Evolutionary conservation across 805 yeast species (phyloP).

Genomic region (Saturnispora besseyi): DNA sequence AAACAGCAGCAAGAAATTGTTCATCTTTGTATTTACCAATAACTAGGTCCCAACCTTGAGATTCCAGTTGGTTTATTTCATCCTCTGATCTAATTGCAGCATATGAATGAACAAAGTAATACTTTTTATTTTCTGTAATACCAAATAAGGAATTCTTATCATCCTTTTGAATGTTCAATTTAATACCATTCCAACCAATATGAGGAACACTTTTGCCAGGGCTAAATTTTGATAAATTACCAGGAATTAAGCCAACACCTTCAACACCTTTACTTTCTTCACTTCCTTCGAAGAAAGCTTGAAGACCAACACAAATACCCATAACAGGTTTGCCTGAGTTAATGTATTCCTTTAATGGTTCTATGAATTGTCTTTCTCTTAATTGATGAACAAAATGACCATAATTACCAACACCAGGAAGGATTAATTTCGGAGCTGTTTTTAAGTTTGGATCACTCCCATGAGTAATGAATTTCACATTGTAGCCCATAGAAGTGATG

Average conservation of each 20-base stretch:
- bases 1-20: slow-evolving; percentile 72
- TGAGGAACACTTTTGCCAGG: slow-evolving; percentile 80
- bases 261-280: slow-evolving; percentile 54
- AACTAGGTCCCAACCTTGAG: slow-evolving; percentile 58
- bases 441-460: slow-evolving; percentile 43
- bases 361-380: slow-evolving; percentile 48
- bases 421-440: slow-evolving; percentile 49
- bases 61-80: slow-evolving; percentile 26
- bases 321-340: slow-evolving; percentile 74
- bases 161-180: slow-evolving; percentile 12
- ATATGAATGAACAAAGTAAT: slow-evolving; percentile 92
- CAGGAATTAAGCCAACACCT: slow-evolving; percentile 54
- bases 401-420: slow-evolving; percentile 97
- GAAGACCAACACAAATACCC: slow-evolving; percentile 98
- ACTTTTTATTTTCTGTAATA: slow-evolving; percentile 57
- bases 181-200: slow-evolving; percentile 79
- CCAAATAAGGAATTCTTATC: slow-evolving; percentile 41
- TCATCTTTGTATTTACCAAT: slow-evolving; percentile 68
- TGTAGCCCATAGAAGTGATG: slow-evolving; percentile 65
- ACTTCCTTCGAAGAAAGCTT: slow-evolving; percentile 67
- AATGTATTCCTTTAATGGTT: slow-evolving; percentile 60
- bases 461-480: slow-evolving; percentile 50
- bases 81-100: slow-evolving; percentile 50
- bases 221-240: slow-evolving; percentile 54
- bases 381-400: slow-evolving; percentile 85